Base-by-base conservation (phyloP, 2,329 filamentous ascomycete genomes). In the Clarireedia sp. region DNA sequence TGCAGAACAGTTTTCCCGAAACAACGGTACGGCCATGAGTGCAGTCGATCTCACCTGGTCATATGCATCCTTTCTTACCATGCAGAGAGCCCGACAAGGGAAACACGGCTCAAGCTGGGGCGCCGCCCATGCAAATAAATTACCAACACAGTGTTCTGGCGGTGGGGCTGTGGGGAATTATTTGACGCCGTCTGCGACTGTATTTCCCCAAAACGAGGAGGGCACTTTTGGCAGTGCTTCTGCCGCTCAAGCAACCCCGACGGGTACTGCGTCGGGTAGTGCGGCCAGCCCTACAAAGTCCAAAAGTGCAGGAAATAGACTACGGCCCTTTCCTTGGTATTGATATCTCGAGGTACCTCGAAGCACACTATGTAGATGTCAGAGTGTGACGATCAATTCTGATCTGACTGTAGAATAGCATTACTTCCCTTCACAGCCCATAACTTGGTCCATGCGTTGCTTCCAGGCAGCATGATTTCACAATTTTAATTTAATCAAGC, bases 41-140 rank as follows among this genome's bases (percentile, higher is more conserved):
- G 86, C 86, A 1, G 68, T 71, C 10, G 82, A 89, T 60, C 72
- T 89, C 17, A 89, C 85, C 2, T 89, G 85, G 85, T 87, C 83
- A 0, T 88, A 87, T 63, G 83, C 85, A 1, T 77, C 84, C 0
- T 84, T 89, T 69, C 72, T 89, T 52, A 84, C 83, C 1, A 79
- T 80, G 48, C 70, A 74, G 26, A 75, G 77, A 47, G 78, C 83
- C 29, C 77, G 82, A 45, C 73, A 75, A 29, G 77, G 76, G 12
- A 64, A 77, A 19, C 70, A 80, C 16, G 81, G 82, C 0, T 68
- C 74, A 0, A 75, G 78, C 8, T 86, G 83, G 82, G 74, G 74
- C 16, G 74, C 69, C 33, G 60, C 69, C 17, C 63, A 72, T 14
- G 73, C 72, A 9, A 48, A 53, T 17, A 33, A 33, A 23, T 14